A percentile compares a stretch with the other conserved stretches of the same genome.
Conservation (phyloP, 768 basidiomycete species). For the Xerocomellus amylosporus region DNA sequence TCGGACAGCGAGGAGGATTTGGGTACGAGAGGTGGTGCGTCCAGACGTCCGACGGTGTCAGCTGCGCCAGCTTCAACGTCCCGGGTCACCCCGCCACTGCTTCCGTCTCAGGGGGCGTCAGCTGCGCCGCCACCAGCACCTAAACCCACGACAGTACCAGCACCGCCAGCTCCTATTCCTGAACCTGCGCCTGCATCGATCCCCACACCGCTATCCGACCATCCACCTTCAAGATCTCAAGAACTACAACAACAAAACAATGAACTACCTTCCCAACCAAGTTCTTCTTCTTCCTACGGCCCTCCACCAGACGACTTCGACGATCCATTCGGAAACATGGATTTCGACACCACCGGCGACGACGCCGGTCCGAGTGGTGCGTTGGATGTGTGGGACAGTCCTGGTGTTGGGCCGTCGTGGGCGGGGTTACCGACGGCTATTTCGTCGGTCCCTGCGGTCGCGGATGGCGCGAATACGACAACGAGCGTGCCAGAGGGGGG, state of each 20-base stretch:
- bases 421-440: not conserved
- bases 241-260: not conserved
- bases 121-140: not conserved
- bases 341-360: constrained; percentile 12
- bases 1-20: constrained; percentile 25
- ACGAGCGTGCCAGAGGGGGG: not conserved
- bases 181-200: not conserved
- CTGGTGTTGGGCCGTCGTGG: constrained; percentile 12
- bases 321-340: constrained; percentile 10
- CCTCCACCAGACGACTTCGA: constrained; percentile 12
- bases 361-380: not conserved
- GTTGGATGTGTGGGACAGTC: constrained; percentile 1
- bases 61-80: not conserved
- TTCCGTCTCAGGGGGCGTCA: not conserved
- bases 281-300: constrained; percentile 1
- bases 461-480: not conserved
- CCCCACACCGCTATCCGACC: not conserved
- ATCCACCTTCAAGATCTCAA: not conserved
- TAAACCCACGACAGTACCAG: not conserved
- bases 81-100: not conserved
- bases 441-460: not conserved
- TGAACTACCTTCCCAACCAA: not conserved
- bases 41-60: not conserved
- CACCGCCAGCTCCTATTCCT: not conserved
- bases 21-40: not conserved